Percentiles rank a stretch among this genome's conserved stretches.
phyloP scores from a whole-genome alignment of 176 grass and related monocot genomes.

The Bothriochloa decipiens region DNA sequence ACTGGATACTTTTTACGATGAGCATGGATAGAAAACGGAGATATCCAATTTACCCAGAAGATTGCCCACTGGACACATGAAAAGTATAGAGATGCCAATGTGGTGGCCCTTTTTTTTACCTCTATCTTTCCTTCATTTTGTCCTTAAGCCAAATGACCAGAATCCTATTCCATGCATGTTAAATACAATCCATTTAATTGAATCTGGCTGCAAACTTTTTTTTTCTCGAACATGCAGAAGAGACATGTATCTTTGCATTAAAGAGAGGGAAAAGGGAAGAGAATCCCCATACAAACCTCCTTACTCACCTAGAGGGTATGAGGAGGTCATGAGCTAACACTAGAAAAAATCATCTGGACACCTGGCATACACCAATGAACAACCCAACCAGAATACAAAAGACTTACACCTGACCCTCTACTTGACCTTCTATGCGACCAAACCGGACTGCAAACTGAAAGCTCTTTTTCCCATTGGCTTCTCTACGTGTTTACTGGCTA shows the following conservation, averaged over 20 bases:
- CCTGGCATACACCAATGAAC: not conserved
- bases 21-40: not conserved
- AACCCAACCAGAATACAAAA: not conserved
- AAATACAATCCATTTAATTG: not conserved
- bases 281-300: not conserved
- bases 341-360: not conserved
- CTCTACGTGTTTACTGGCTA: not conserved
- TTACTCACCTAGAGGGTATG: not conserved
- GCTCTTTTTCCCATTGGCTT: not conserved
- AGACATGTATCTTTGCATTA: not conserved
- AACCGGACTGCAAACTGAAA: not conserved
- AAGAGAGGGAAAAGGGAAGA: not conserved
- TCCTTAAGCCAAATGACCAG: not conserved
- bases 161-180: not conserved
- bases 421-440: not conserved
- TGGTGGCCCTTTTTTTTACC: not conserved
- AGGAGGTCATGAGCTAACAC: not conserved
- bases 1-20: not conserved
- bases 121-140: not conserved
- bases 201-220: not conserved
- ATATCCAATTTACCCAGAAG: slow-evolving; percentile 13
- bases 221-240: not conserved
- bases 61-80: not conserved
- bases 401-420: not conserved
- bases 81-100: not conserved